Percentiles rank a stretch among this genome's conserved stretches.
phyloP scores from a whole-genome alignment of 73 alveolate species.

The Paramecium biaurelia region DNA sequence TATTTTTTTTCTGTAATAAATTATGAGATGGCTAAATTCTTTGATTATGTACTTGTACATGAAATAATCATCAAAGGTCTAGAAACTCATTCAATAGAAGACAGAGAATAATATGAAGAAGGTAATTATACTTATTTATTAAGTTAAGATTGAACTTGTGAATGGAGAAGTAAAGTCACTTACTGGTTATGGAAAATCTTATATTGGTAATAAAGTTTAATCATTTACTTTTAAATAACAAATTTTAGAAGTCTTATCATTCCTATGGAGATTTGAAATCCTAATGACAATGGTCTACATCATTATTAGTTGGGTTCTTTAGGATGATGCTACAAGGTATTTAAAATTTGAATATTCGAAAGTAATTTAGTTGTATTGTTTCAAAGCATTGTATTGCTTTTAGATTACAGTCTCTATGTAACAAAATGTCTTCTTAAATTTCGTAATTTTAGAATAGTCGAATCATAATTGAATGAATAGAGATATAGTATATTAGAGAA shows the following conservation, averaged over 20 bases:
- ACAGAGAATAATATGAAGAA: background rate
- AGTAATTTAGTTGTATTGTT: background rate
- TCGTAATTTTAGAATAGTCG: background rate
- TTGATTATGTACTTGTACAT: background rate
- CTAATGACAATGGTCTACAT: background rate
- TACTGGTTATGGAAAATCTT: background rate
- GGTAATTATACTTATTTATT: background rate
- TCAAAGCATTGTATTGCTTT: background rate
- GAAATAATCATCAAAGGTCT: background rate
- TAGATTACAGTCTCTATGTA: background rate
- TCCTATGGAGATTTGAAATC: background rate
- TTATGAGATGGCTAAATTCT: background rate
- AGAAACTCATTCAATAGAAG: background rate
- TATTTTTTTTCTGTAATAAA: background rate
- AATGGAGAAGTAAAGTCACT: constrained; percentile 35
- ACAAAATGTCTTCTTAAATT: background rate
- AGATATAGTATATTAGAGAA: background rate
- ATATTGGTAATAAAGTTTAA: background rate
- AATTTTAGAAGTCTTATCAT: background rate
- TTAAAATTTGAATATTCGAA: background rate
- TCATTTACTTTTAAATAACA: background rate
- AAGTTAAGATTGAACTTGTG: background rate
- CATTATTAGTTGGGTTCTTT: background rate
- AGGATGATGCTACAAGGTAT: background rate
- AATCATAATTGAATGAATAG: background rate